Conservation (phyloP, 83 land plant species). For the Picea mariana region DNA sequence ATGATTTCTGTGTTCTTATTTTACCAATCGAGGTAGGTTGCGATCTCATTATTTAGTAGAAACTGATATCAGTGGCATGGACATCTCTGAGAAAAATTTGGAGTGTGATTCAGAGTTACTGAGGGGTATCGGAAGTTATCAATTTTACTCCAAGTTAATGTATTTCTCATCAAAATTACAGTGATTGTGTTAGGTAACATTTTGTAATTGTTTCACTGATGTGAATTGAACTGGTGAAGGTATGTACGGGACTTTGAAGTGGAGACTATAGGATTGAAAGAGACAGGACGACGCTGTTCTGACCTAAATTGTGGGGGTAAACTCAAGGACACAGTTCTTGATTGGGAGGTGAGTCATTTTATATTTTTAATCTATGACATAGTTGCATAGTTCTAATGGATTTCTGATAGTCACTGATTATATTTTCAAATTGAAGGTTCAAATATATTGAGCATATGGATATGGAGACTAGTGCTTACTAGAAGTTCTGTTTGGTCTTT, state of each 20-base stretch:
- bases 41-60: background rate
- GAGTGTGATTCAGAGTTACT: background rate
- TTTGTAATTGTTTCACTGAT: conserved; percentile 8
- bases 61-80: background rate
- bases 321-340: conserved; percentile 91
- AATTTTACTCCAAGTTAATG: background rate
- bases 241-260: conserved; percentile 95
- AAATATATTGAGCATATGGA: background rate
- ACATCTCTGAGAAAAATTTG: background rate
- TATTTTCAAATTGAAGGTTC: background rate
- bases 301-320: conserved; percentile 59
- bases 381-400: background rate
- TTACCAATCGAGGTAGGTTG: background rate
- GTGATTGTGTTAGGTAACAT: conserved; percentile 4
- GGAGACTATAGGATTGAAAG: conserved; percentile 92
- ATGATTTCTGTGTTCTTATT: background rate
- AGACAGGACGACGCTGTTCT: conserved; percentile 86
- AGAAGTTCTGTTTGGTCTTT: background rate
- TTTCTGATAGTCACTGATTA: background rate
- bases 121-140: background rate
- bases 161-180: background rate
- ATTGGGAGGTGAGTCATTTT: conserved; percentile 83
- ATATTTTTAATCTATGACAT: background rate
- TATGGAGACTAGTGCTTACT: background rate
- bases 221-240: conserved; percentile 38